Percentiles rank a stretch among this genome's conserved stretches.
Conservation (phyloP, 352 stramenopile genomes). For the Pythium oligandrum region DNA sequence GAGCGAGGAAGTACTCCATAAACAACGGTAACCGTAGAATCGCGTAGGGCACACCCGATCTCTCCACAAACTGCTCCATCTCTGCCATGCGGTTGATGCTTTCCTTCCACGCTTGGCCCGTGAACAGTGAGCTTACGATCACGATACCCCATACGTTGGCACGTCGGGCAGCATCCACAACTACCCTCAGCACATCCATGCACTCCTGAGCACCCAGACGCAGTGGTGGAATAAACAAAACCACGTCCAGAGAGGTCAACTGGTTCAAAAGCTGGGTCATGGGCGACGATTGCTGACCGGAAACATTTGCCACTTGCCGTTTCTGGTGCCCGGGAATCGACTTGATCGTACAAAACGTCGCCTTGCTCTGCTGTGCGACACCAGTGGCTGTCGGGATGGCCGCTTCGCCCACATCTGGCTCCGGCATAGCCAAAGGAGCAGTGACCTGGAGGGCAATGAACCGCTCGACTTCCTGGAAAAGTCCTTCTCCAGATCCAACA, state of each 20-base stretch:
- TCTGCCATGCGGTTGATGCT: conserved; percentile 53
- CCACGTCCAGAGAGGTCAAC: conserved; percentile 55
- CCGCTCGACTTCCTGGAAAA: conserved; percentile 67
- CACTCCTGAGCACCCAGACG: conserved; percentile 40
- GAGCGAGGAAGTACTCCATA: conserved; percentile 74
- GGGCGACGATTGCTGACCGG: conserved; percentile 31
- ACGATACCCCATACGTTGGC: conserved; percentile 72
- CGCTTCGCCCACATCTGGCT: conserved; percentile 33
- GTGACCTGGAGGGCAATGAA: conserved; percentile 60
- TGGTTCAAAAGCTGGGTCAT: conserved; percentile 54
- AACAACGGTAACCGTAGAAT: conserved; percentile 70
- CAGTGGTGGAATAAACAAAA: conserved; percentile 67
- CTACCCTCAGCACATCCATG: conserved; percentile 47
- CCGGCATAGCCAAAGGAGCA: conserved; percentile 25
- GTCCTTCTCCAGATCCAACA: conserved; percentile 57
- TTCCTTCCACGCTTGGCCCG: conserved; percentile 21
- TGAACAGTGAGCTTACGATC: conserved; percentile 65
- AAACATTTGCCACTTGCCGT: conserved; percentile 18
- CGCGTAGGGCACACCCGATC: conserved; percentile 45
- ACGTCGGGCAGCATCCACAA: conserved; percentile 41
- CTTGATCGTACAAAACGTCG: conserved; percentile 71
- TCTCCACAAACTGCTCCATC: conserved; percentile 59
- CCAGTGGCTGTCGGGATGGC: conserved; percentile 36
- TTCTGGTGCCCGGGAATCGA: conserved; percentile 16
- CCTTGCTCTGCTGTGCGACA: conserved; percentile 46